Conservation (phyloP, 1,284 basidiomycete species). For the Abortiporus biennis region DNA sequence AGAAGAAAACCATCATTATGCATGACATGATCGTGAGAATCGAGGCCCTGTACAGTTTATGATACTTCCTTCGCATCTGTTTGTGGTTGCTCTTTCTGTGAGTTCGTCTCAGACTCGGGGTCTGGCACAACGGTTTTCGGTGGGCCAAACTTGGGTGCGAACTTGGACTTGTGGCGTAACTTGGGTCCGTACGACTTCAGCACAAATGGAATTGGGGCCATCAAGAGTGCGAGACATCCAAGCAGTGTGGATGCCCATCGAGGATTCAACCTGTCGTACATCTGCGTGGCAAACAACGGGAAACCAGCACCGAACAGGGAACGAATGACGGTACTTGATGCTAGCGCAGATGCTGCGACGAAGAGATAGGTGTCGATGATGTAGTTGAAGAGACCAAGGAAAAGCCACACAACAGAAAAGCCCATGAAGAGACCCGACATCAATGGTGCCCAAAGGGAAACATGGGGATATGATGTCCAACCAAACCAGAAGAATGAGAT, state of each 20-base stretch:
- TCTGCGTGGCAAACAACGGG: constrained; percentile 31
- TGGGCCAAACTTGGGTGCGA: constrained; percentile 18
- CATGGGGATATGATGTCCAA: constrained; percentile 33
- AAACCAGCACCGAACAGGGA: constrained; percentile 31
- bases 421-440: constrained; percentile 23
- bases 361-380: constrained; percentile 33
- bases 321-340: constrained; percentile 30
- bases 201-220: constrained; percentile 31
- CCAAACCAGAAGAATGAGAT: constrained; percentile 40
- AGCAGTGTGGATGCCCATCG: constrained; percentile 29
- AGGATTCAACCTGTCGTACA: constrained; percentile 28
- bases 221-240: constrained; percentile 22
- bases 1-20: not conserved
- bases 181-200: constrained; percentile 25
- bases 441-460: constrained; percentile 28
- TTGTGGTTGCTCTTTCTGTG: not conserved
- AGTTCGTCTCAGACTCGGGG: constrained; percentile 13
- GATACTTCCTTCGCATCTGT: not conserved
- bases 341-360: constrained; percentile 33
- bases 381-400: constrained; percentile 31
- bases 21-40: not conserved
- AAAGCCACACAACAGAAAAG: constrained; percentile 24
- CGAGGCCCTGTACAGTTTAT: not conserved
- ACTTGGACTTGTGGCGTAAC: constrained; percentile 25
- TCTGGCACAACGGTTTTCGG: constrained; percentile 9